These are phyloP conservation scores for Xylogone sp. DNA, from an alignment of 2,329 filamentous ascomycete species.

Conservation along the genomic window DNA sequence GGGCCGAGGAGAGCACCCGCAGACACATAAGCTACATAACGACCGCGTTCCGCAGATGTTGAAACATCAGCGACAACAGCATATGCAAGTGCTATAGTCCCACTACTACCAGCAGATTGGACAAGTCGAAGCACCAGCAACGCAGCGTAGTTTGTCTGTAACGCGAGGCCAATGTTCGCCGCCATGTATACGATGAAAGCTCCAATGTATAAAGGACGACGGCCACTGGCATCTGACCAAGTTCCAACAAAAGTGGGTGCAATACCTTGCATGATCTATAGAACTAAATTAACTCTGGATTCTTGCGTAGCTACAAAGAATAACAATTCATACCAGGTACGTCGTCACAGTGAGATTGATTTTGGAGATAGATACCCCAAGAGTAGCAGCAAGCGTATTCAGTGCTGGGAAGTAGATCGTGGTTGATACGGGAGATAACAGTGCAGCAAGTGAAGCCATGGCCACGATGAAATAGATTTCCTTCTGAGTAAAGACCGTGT, in stretches of 20 bases:
- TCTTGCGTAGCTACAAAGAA: background rate
- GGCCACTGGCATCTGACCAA: slow-evolving; percentile 48
- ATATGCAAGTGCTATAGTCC: slow-evolving; percentile 59
- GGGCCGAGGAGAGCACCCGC: slow-evolving; percentile 40
- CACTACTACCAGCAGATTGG: slow-evolving; percentile 49
- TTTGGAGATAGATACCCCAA: slow-evolving; percentile 35
- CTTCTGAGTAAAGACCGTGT: slow-evolving; percentile 10
- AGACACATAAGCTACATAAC: slow-evolving; percentile 63
- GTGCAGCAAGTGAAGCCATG: slow-evolving; percentile 46
- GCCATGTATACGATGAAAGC: slow-evolving; percentile 49
- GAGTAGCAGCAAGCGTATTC: slow-evolving; percentile 40
- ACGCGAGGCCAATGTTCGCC: slow-evolving; percentile 48
- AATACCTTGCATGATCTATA: slow-evolving; percentile 50
- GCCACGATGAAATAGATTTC: slow-evolving; percentile 43
- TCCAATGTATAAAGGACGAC: slow-evolving; percentile 48
- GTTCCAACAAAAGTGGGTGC: slow-evolving; percentile 51
- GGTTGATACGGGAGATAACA: slow-evolving; percentile 51
- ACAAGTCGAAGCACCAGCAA: slow-evolving; percentile 50
- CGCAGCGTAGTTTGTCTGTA: slow-evolving; percentile 42
- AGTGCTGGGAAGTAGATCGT: slow-evolving; percentile 52
- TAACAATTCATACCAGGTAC: slow-evolving; percentile 5
- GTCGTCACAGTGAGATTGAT: slow-evolving; percentile 18
- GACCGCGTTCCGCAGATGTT: slow-evolving; percentile 62
- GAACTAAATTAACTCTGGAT: background rate
- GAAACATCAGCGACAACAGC: slow-evolving; percentile 68